Conservation (phyloP, 108 stramenopile genomes). For the Cylindrotheca closterium region DNA sequence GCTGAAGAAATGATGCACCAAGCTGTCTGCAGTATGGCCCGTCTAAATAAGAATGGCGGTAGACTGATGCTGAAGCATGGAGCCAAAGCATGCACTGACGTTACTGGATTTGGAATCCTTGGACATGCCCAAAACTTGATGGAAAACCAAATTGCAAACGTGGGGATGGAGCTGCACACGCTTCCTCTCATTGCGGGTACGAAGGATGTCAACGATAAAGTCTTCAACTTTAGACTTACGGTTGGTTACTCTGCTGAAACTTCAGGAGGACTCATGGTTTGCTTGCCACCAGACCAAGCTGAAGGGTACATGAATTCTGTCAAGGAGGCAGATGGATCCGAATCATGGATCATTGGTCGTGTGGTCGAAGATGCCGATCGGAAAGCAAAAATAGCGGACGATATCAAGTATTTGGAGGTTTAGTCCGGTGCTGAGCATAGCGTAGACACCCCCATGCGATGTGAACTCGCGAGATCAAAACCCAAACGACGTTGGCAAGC, state of each 20-base stretch:
- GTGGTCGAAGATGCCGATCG: constrained; percentile 50
- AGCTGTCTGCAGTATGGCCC: constrained; percentile 78
- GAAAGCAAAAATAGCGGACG: constrained; percentile 60
- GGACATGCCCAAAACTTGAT: constrained; percentile 86
- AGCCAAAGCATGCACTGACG: constrained; percentile 80
- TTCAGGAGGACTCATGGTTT: constrained; percentile 80
- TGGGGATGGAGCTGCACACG: constrained; percentile 76
- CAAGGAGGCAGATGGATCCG: constrained; percentile 62
- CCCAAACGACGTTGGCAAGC: too few species aligned
- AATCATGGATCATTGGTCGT: constrained; percentile 79
- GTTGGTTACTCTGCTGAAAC: constrained; percentile 84
- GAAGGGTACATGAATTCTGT: constrained; percentile 57
- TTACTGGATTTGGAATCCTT: constrained; percentile 85
- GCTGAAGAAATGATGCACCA: constrained; percentile 82
- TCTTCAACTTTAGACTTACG: constrained; percentile 70
- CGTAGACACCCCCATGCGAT: too few species aligned
- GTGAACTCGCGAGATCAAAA: too few species aligned
- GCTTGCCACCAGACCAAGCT: constrained; percentile 63
- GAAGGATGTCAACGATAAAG: constrained; percentile 53
- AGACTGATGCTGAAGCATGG: constrained; percentile 63
- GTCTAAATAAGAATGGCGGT: constrained; percentile 66
- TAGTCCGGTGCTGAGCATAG: too few species aligned
- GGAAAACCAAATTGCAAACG: constrained; percentile 67
- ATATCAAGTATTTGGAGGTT: constrained; percentile 59
- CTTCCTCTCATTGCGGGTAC: constrained; percentile 72